Percentiles rank a stretch among this genome's conserved stretches.
Conservation (phyloP, 2,329 filamentous ascomycete genomes). For the Basipetospora chlamydospora region DNA sequence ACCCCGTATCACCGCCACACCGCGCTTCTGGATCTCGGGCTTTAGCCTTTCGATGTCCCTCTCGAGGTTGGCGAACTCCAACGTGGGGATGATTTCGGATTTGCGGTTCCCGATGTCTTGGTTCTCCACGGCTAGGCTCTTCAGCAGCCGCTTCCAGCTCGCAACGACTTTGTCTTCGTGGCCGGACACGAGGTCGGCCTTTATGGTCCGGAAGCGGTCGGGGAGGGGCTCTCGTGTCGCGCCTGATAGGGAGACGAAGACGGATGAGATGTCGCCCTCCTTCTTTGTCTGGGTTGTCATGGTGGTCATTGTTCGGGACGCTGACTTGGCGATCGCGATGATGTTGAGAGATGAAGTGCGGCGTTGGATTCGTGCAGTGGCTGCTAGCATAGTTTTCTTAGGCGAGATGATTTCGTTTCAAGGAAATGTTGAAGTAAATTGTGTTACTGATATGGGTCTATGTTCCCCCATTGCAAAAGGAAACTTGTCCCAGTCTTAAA, state of each 20-base stretch:
- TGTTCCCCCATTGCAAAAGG: too few relatives aligned
- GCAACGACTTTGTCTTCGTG: slow-evolving; percentile 30
- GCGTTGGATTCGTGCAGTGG: too few relatives aligned
- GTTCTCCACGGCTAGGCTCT: slow-evolving; percentile 30
- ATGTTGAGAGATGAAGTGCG: too few relatives aligned
- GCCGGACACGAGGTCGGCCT: slow-evolving; percentile 32
- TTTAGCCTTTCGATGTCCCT: slow-evolving; percentile 19
- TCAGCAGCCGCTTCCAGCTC: slow-evolving; percentile 34
- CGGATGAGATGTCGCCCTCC: slow-evolving; percentile 47
- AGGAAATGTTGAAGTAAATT: too few relatives aligned
- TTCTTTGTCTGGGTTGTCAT: slow-evolving; percentile 21
- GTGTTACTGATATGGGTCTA: too few relatives aligned
- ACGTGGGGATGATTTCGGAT: slow-evolving; percentile 34
- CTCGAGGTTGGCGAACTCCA: slow-evolving; percentile 32
- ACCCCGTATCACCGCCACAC: slow-evolving; percentile 48
- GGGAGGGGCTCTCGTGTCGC: slow-evolving; percentile 30
- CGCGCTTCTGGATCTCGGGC: slow-evolving; percentile 43
- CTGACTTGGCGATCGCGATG: too few relatives aligned
- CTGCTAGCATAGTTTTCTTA: too few relatives aligned
- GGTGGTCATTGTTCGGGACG: neutral
- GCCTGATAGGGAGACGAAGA: slow-evolving; percentile 45
- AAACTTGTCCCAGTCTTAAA: too few relatives aligned
- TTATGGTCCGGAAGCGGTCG: slow-evolving; percentile 39
- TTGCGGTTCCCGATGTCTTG: slow-evolving; percentile 28
- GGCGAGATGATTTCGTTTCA: too few relatives aligned